Evolutionary conservation across 2,329 filamentous ascomycete genomes (phyloP).

Genomic region (Pyricularia pennisetigena): DNA sequence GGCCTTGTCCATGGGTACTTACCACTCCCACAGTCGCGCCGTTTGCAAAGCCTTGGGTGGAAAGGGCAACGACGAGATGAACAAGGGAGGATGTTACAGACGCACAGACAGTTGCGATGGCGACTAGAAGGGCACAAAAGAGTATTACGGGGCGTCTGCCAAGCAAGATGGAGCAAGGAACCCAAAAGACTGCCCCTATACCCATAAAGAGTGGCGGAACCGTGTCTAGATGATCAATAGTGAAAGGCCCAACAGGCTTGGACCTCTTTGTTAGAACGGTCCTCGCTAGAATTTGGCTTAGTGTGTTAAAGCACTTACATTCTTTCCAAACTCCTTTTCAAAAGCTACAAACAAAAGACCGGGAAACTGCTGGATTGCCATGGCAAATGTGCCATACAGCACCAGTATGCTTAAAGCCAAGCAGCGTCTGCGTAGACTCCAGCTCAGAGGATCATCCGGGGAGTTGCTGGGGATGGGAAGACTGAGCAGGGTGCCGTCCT

Average conservation of each 20-base stretch:
- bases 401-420: slow-evolving; percentile 11
- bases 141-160: slow-evolving; percentile 26
- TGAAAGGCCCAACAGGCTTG: slow-evolving; percentile 17
- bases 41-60: slow-evolving; percentile 21
- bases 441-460: slow-evolving; percentile 19
- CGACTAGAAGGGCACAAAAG: slow-evolving; percentile 16
- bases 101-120: slow-evolving; percentile 18
- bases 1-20: slow-evolving; percentile 5
- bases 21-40: slow-evolving; percentile 20
- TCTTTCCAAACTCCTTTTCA: slow-evolving; percentile 11
- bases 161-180: slow-evolving; percentile 24
- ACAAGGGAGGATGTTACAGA: slow-evolving; percentile 16
- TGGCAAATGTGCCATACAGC: slow-evolving; percentile 12
- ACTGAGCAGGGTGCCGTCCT: slow-evolving; percentile 18
- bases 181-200: slow-evolving; percentile 24
- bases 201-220: slow-evolving; percentile 22
- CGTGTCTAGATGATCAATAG: slow-evolving; percentile 16
- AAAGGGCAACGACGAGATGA: slow-evolving; percentile 18
- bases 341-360: slow-evolving; percentile 13
- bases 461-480: slow-evolving; percentile 22
- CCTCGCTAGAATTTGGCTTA: background rate
- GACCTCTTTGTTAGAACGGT: background rate
- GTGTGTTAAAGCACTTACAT: slow-evolving; percentile 7
- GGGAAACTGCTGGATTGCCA: slow-evolving; percentile 15
- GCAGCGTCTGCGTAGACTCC: slow-evolving; percentile 13